Conservation (phyloP, 805 yeast species). For the Kluyveromyces nonfermentans region DNA sequence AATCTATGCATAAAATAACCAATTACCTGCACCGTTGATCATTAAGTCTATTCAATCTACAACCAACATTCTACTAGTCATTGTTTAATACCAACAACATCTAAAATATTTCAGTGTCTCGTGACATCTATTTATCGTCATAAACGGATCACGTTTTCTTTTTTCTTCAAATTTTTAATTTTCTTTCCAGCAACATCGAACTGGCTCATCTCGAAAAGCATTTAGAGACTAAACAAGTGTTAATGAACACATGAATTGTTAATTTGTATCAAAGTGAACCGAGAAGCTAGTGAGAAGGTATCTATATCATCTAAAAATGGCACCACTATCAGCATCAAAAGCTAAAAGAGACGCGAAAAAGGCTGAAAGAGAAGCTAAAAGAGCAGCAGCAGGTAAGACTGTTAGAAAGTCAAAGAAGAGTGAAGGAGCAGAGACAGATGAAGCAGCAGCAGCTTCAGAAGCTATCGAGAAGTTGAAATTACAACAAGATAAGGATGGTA, state of each 20-base stretch:
- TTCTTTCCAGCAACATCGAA: not conserved
- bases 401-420: conserved; percentile 46
- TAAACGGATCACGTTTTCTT: not conserved
- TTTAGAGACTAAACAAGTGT: not conserved
- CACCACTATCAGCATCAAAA: conserved; percentile 75
- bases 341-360: conserved; percentile 95
- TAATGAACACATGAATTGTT: not conserved
- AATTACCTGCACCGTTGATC: no score
- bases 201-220: not conserved
- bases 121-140: not conserved
- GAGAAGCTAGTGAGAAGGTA: no score
- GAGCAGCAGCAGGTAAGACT: conserved; percentile 69
- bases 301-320: conserved; percentile 16
- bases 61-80: no score
- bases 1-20: not conserved
- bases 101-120: no score
- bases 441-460: conserved; percentile 54
- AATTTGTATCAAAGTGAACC: not conserved
- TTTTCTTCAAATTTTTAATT: not conserved
- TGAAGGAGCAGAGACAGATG: conserved; percentile 36
- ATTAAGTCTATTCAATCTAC: no score
- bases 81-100: no score
- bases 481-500: conserved; percentile 88
- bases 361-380: conserved; percentile 97
- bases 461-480: conserved; percentile 79